Percentiles rank a stretch among this genome's conserved stretches.
Conservation (phyloP, 2,329 filamentous ascomycete genomes). For the Microcyclospora tardicrescens region DNA sequence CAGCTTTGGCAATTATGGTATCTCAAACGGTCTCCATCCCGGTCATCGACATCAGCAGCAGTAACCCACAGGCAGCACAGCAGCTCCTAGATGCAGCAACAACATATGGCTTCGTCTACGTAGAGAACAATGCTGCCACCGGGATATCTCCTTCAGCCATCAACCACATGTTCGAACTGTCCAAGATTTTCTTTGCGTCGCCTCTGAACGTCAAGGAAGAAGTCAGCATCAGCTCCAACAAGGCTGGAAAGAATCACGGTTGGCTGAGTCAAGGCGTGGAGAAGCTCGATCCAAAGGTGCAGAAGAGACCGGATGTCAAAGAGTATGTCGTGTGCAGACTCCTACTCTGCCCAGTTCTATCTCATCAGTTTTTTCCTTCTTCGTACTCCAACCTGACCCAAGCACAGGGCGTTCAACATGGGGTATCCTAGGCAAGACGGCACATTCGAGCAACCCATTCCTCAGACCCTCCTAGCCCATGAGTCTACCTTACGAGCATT, state of each 20-base stretch:
- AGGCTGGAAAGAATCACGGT: conserved; percentile 57
- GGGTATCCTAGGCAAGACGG: conserved; percentile 52
- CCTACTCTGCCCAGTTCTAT: no score
- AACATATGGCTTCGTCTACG: conserved; percentile 79
- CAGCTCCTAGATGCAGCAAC: conserved; percentile 66
- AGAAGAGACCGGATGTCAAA: conserved; percentile 65
- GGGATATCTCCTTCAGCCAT: conserved; percentile 52
- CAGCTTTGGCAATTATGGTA: no score
- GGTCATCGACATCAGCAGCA: conserved; percentile 64
- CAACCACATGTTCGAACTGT: conserved; percentile 59
- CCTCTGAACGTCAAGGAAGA: conserved; percentile 58
- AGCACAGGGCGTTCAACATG: conserved; percentile 77
- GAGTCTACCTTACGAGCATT: conserved; percentile 54
- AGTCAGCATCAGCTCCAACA: conserved; percentile 57
- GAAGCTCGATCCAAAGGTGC: conserved; percentile 65
- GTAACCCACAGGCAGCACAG: conserved; percentile 47
- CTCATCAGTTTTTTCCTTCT: no score
- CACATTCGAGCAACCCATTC: conserved; percentile 65
- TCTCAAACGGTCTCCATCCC: conserved; percentile 42
- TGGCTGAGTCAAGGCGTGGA: conserved; percentile 85
- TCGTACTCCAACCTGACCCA: background rate
- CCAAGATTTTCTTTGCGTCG: conserved; percentile 57
- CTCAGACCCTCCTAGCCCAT: conserved; percentile 46
- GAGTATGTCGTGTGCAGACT: conserved; percentile 37
- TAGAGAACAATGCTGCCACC: conserved; percentile 49